Evolutionary conservation across 108 stramenopile genomes (phyloP).

Genomic region (Bacterosira constricta): DNA sequence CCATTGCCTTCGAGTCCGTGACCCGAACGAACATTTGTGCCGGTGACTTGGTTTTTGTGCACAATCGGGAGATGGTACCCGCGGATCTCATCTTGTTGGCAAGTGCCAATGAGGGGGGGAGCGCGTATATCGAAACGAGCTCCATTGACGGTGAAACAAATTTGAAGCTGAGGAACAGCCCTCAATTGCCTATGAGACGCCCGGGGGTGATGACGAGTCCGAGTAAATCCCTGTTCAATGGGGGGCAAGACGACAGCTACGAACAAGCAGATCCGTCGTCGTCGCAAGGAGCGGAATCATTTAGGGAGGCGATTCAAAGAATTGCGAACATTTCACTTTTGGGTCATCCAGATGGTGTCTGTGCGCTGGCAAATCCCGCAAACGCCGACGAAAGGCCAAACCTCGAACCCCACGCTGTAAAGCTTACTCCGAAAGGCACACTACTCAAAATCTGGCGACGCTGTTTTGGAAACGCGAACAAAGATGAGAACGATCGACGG

Average conservation of each 20-base stretch:
- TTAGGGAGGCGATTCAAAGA: slow-evolving; percentile 69
- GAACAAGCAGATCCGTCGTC: slow-evolving; percentile 22
- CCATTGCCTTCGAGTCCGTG: slow-evolving; percentile 71
- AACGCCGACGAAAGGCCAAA: slow-evolving; percentile 50
- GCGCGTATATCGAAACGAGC: slow-evolving; percentile 93
- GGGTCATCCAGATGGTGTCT: slow-evolving; percentile 63
- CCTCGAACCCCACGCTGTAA: neutral
- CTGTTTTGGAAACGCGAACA: slow-evolving; percentile 19
- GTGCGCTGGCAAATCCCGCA: slow-evolving; percentile 59
- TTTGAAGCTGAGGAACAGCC: slow-evolving; percentile 86
- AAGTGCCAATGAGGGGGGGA: slow-evolving; percentile 78
- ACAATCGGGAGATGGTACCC: slow-evolving; percentile 92
- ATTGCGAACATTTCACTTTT: slow-evolving; percentile 70
- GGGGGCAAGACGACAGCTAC: slow-evolving; percentile 11
- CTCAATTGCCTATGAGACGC: slow-evolving; percentile 58
- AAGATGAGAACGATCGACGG: neutral
- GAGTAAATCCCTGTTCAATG: slow-evolving; percentile 12
- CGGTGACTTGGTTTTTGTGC: slow-evolving; percentile 91
- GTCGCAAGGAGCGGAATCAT: slow-evolving; percentile 48
- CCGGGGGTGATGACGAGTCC: neutral
- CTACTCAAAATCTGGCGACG: neutral
- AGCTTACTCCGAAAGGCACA: neutral
- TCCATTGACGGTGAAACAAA: slow-evolving; percentile 99
- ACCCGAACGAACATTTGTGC: slow-evolving; percentile 79
- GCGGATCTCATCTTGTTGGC: slow-evolving; percentile 94